A percentile compares a stretch with the other conserved stretches of the same genome.
These are phyloP conservation scores for Tricholoma terreum DNA, from an alignment of 768 basidiomycete species.

Conservation along the genomic window DNA sequence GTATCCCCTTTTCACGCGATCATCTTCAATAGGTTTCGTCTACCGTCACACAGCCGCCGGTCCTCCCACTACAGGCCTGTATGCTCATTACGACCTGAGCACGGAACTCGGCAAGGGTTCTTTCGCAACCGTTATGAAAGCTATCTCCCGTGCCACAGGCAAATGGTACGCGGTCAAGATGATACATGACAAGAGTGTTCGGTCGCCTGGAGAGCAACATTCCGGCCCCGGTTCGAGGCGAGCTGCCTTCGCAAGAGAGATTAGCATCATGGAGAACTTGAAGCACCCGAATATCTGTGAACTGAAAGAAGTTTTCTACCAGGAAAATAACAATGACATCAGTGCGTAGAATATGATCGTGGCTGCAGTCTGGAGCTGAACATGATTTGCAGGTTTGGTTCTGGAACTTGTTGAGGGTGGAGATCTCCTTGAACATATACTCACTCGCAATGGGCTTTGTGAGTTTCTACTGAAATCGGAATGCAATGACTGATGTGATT, in stretches of 20 bases:
- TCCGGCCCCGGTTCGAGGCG: constrained; percentile 20
- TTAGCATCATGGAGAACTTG: constrained; percentile 72
- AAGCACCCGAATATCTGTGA: constrained; percentile 82
- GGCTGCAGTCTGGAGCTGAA: not conserved
- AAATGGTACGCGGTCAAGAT: constrained; percentile 86
- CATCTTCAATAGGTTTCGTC: constrained; percentile 53
- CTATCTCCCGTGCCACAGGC: constrained; percentile 67
- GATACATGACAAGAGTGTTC: constrained; percentile 52
- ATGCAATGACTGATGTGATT: constrained; percentile 1
- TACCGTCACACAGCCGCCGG: constrained; percentile 62
- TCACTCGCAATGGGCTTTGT: constrained; percentile 61
- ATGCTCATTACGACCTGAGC: constrained; percentile 63
- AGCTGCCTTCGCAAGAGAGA: constrained; percentile 60
- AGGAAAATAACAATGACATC: constrained; percentile 54
- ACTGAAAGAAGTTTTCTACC: constrained; percentile 70
- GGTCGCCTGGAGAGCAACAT: constrained; percentile 26
- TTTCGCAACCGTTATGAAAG: constrained; percentile 89
- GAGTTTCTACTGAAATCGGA: constrained; percentile 20
- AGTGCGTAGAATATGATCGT: constrained; percentile 40
- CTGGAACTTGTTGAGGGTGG: constrained; percentile 86
- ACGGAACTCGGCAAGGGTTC: constrained; percentile 84
- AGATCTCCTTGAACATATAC: constrained; percentile 80
- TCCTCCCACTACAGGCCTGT: constrained; percentile 49
- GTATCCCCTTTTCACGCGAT: not conserved
- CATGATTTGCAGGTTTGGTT: constrained; percentile 58